phyloP scores from a whole-genome alignment of 208 protist species.

The Leishmania martiniquensis region DNA sequence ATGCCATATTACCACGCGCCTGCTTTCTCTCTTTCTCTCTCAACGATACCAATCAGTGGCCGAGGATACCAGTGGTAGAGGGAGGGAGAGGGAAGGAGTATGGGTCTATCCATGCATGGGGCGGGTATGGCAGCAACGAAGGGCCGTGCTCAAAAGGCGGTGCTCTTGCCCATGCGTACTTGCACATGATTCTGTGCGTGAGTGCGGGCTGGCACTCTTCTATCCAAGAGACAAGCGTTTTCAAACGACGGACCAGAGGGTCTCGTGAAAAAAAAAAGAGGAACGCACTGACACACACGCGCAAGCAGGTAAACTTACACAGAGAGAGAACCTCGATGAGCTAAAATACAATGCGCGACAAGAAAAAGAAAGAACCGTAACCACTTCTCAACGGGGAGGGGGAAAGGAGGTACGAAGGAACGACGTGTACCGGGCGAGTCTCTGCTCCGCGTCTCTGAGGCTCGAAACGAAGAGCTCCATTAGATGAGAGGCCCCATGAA shows the following conservation, averaged over 20 bases:
- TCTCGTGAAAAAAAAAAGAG: neutral
- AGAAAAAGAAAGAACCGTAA: conserved; percentile 11
- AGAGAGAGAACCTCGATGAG: too few species aligned
- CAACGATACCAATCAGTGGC: neutral
- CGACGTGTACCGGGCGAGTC: neutral
- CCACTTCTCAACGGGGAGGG: neutral
- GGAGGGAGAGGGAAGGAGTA: neutral
- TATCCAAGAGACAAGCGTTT: neutral
- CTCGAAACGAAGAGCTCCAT: neutral
- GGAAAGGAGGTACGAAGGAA: neutral
- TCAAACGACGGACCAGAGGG: neutral
- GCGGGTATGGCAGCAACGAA: neutral
- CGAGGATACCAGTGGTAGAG: neutral
- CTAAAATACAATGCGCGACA: too few species aligned
- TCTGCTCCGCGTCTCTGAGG: neutral
- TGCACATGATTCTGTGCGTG: conserved; percentile 14
- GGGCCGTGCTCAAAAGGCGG: neutral
- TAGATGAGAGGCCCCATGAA: neutral
- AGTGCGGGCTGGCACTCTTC: neutral
- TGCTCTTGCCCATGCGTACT: neutral
- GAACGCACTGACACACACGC: neutral
- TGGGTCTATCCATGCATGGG: neutral
- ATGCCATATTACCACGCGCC: neutral
- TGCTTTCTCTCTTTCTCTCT: too few species aligned
- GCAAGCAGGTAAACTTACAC: neutral